Evolutionary conservation across 2,329 filamentous ascomycete species (phyloP).

Genomic region (Cordyceps tenuipes): DNA sequence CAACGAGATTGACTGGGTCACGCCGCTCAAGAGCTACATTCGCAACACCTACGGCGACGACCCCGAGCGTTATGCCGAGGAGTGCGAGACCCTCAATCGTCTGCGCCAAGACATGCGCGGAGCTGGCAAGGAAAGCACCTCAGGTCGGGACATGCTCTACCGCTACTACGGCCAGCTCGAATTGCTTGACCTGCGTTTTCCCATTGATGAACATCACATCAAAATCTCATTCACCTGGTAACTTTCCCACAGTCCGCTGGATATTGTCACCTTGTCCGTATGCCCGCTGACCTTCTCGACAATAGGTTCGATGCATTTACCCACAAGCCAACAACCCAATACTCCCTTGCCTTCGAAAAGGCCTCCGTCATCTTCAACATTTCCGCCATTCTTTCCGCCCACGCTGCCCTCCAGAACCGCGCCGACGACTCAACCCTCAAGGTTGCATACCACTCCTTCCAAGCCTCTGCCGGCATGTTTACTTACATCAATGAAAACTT

Average conservation of each 20-base stretch:
- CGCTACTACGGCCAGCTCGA: conserved; percentile 97
- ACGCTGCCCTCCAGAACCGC: conserved; percentile 87
- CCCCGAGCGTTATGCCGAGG: conserved; percentile 88
- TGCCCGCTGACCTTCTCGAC: conserved; percentile 7
- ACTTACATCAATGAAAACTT: conserved; percentile 99
- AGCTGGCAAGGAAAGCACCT: conserved; percentile 91
- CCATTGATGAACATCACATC: conserved; percentile 97
- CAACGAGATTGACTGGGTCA: conserved; percentile 97
- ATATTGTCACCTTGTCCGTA: background rate
- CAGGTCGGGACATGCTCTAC: conserved; percentile 87
- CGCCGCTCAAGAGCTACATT: conserved; percentile 88
- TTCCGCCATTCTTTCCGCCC: conserved; percentile 89
- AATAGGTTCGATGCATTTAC: conserved; percentile 97
- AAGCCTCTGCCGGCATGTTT: conserved; percentile 98
- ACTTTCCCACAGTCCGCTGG: conserved; percentile 13
- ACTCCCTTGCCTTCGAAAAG: conserved; percentile 95
- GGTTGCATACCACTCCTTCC: conserved; percentile 95
- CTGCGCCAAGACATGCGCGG: conserved; percentile 97
- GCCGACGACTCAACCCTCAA: conserved; percentile 90
- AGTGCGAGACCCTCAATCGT: conserved; percentile 89
- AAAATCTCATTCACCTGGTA: conserved; percentile 99
- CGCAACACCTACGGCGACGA: conserved; percentile 91
- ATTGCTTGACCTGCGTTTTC: conserved; percentile 86
- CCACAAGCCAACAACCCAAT: conserved; percentile 93
- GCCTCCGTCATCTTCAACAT: conserved; percentile 99